Percentiles rank a stretch among this genome's conserved stretches.
Conservation (phyloP, 345 rosid species). For the Camelina neglecta region DNA sequence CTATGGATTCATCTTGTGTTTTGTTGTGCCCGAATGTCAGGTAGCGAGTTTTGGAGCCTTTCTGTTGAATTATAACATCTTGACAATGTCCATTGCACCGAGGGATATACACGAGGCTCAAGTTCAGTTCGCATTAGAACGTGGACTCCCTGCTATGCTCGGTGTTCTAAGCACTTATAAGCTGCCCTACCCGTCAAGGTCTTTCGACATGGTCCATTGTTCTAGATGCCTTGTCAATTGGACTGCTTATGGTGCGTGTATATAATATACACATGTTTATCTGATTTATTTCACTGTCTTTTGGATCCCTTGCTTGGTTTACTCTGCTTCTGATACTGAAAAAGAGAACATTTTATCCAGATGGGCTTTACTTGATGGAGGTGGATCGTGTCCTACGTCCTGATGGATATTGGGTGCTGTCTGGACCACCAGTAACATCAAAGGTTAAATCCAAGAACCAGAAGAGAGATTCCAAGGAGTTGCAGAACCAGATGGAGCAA, state of each 20-base stretch:
- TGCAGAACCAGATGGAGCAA: constrained; percentile 53
- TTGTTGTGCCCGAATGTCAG: constrained; percentile 38
- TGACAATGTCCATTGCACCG: constrained; percentile 84
- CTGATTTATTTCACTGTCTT: background rate
- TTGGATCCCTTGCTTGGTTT: background rate
- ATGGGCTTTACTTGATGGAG: constrained; percentile 73
- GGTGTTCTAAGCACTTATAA: constrained; percentile 63
- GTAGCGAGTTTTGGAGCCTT: constrained; percentile 82
- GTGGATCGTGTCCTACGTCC: constrained; percentile 73
- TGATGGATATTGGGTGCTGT: constrained; percentile 70
- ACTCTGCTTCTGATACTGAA: constrained; percentile 24
- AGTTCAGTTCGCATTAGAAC: constrained; percentile 73
- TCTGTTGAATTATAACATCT: constrained; percentile 55
- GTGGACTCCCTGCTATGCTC: constrained; percentile 76
- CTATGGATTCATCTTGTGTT: background rate
- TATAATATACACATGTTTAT: background rate
- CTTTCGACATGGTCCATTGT: constrained; percentile 80
- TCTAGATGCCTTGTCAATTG: constrained; percentile 77
- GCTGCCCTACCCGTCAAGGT: constrained; percentile 66
- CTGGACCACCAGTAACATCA: constrained; percentile 77
- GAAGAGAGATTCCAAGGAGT: constrained; percentile 49
- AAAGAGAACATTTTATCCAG: constrained; percentile 44
- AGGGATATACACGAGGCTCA: constrained; percentile 80
- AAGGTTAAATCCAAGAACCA: constrained; percentile 50
- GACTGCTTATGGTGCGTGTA: constrained; percentile 53